phyloP scores from a whole-genome alignment of 2,329 filamentous ascomycete genomes.

The Trichophyton equinum region DNA sequence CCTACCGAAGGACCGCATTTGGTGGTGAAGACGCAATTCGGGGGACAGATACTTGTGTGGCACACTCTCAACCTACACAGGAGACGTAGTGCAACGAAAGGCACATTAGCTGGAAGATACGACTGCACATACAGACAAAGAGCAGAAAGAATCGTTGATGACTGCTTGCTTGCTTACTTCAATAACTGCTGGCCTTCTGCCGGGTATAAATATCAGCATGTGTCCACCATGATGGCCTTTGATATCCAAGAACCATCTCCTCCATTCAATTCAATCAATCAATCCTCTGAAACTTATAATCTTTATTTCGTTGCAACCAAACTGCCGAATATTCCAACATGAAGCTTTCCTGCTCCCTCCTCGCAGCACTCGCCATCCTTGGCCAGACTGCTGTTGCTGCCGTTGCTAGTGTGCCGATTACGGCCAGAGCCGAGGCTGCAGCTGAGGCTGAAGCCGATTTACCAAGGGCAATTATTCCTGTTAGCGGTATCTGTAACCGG shows the following conservation, averaged over 20 bases:
- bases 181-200: too few species aligned
- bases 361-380: not conserved
- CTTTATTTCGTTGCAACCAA: not conserved
- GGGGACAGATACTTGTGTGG: not conserved
- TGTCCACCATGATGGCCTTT: not conserved
- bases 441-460: not conserved
- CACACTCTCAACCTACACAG: not conserved
- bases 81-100: not conserved
- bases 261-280: not conserved
- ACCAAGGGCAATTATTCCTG: not conserved
- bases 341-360: not conserved
- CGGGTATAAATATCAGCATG: not conserved
- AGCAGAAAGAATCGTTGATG: not conserved
- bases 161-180: not conserved
- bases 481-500: not conserved
- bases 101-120: not conserved
- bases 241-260: not conserved
- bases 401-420: not conserved
- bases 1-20: not conserved
- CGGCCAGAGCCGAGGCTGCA: not conserved
- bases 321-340: not conserved
- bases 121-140: not conserved
- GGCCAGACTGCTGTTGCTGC: slow-evolving; percentile 1
- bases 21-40: not conserved
- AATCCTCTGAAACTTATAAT: not conserved